A percentile compares a stretch with the other conserved stretches of the same genome.
phyloP scores from a whole-genome alignment of 768 basidiomycete species.

The Flagelloscypha sp. region DNA sequence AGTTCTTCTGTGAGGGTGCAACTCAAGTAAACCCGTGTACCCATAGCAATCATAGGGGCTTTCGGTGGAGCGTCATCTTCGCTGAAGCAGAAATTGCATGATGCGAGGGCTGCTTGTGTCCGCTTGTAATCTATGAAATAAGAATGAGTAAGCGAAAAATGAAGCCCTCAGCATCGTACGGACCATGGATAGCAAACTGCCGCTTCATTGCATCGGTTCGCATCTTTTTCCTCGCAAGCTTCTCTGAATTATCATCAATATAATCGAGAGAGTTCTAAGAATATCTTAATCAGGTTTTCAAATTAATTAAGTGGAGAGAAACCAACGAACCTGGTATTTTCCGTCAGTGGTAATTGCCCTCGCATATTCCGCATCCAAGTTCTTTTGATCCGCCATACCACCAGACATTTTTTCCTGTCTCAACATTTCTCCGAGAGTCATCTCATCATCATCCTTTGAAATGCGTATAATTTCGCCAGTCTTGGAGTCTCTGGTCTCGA shows the following conservation, averaged over 20 bases:
- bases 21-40: conserved; percentile 84
- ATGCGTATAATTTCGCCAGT: conserved; percentile 85
- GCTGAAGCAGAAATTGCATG: conserved; percentile 84
- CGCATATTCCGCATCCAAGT: conserved; percentile 86
- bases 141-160: conserved; percentile 1
- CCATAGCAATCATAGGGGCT: conserved; percentile 84
- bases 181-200: conserved; percentile 93
- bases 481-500: conserved; percentile 84
- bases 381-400: conserved; percentile 85
- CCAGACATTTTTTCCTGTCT: conserved; percentile 88
- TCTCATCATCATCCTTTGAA: conserved; percentile 85
- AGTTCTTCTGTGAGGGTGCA: conserved; percentile 84
- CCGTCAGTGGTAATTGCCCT: conserved; percentile 81
- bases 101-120: conserved; percentile 83
- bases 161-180: conserved; percentile 11
- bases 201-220: conserved; percentile 93
- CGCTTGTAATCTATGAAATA: conserved; percentile 73
- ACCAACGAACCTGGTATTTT: conserved; percentile 62
- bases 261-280: conserved; percentile 81
- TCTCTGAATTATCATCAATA: conserved; percentile 94
- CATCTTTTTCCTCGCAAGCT: conserved; percentile 89
- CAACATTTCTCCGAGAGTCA: conserved; percentile 84
- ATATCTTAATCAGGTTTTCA: conserved; percentile 1
- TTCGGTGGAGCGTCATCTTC: conserved; percentile 88
- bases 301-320: background rate